phyloP scores from a whole-genome alignment of 2,329 filamentous ascomycete genomes.

The Sclerotinia sclerotiorum region DNA sequence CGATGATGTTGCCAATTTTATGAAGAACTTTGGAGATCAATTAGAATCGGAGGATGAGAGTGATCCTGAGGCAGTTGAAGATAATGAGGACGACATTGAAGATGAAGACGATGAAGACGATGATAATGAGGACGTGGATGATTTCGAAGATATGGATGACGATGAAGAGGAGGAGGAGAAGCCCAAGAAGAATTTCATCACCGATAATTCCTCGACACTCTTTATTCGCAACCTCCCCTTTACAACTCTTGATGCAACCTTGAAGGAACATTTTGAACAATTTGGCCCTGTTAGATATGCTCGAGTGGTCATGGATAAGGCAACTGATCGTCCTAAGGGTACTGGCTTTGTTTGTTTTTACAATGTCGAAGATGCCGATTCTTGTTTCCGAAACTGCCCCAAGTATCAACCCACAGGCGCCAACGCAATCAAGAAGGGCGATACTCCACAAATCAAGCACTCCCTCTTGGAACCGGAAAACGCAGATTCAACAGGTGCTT shows the following conservation, averaged over 20 bases:
- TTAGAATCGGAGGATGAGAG: conserved; percentile 43
- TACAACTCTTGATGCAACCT: conserved; percentile 75
- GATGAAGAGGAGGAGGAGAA: conserved; percentile 43
- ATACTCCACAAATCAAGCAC: conserved; percentile 57
- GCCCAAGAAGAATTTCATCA: conserved; percentile 44
- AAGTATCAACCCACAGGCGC: conserved; percentile 48
- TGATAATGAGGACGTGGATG: conserved; percentile 48
- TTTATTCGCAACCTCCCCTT: conserved; percentile 96
- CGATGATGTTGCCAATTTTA: conserved; percentile 43
- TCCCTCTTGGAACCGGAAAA: conserved; percentile 88
- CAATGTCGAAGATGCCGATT: conserved; percentile 69
- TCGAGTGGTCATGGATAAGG: conserved; percentile 82
- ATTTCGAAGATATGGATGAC: conserved; percentile 44
- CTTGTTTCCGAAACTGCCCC: conserved; percentile 75
- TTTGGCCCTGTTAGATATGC: conserved; percentile 92
- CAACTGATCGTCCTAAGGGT: conserved; percentile 82
- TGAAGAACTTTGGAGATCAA: conserved; percentile 40
- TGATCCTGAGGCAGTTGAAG: conserved; percentile 38
- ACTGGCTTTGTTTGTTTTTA: conserved; percentile 96
- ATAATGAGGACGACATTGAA: conserved; percentile 43
- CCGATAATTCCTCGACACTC: conserved; percentile 72
- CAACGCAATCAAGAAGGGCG: conserved; percentile 38
- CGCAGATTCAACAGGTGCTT: conserved; percentile 76
- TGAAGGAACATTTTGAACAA: conserved; percentile 81
- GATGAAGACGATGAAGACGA: conserved; percentile 41